phyloP scores from a whole-genome alignment of 2,329 filamentous ascomycete genomes.

The Coccinonectria pachysandricola region DNA sequence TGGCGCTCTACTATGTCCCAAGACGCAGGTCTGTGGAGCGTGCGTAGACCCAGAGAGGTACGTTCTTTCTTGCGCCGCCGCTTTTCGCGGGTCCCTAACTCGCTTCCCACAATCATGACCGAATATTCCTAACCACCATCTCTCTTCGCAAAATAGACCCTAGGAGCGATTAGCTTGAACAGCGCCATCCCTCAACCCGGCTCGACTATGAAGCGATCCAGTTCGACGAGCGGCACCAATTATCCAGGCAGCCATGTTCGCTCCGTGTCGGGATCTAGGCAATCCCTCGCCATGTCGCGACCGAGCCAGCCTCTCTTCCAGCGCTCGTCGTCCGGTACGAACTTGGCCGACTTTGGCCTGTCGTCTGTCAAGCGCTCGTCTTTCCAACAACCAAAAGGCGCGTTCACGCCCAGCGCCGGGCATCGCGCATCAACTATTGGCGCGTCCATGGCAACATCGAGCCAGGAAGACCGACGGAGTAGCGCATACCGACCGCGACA shows the following conservation, averaged over 20 bases:
- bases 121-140: no score
- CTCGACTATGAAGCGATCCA: slow-evolving; percentile 89
- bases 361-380: slow-evolving; percentile 80
- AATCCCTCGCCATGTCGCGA: slow-evolving; percentile 74
- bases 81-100: no score
- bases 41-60: slow-evolving; percentile 86
- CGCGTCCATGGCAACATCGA: slow-evolving; percentile 3
- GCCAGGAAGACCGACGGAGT: slow-evolving; percentile 63
- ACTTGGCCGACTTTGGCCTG: slow-evolving; percentile 68
- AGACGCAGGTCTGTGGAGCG: slow-evolving; percentile 80
- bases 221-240: slow-evolving; percentile 58
- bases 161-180: slow-evolving; percentile 74
- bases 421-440: slow-evolving; percentile 37
- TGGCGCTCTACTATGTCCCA: slow-evolving; percentile 60
- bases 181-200: slow-evolving; percentile 81
- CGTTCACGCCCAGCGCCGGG: slow-evolving; percentile 41
- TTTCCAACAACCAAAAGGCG: slow-evolving; percentile 65
- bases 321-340: slow-evolving; percentile 72
- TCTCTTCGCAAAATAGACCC: no score
- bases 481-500: slow-evolving; percentile 69
- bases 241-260: slow-evolving; percentile 63
- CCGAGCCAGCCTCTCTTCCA: slow-evolving; percentile 82
- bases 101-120: no score
- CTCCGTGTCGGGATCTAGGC: slow-evolving; percentile 70
- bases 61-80: no score